These are phyloP conservation scores for Perilla frutescens DNA, from an alignment of 257 asterid species.

Conservation along the genomic window DNA sequence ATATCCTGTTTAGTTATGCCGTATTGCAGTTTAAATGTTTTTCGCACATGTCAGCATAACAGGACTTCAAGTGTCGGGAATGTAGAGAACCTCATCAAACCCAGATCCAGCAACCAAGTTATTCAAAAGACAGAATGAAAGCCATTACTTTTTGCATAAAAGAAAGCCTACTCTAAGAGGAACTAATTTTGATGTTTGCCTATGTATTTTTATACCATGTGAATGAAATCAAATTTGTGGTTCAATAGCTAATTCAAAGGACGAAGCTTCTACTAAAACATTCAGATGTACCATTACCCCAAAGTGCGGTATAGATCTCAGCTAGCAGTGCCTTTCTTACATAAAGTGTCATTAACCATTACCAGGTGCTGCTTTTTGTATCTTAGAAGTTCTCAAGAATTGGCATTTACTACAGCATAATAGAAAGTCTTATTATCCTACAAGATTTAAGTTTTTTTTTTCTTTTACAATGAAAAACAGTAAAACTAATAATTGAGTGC, in stretches of 20 bases:
- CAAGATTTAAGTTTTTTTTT: slow-evolving; percentile 12
- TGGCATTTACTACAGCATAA: slow-evolving; percentile 11
- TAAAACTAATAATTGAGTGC: too few relatives aligned
- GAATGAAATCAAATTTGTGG: slow-evolving; percentile 7
- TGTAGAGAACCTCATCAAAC: not conserved
- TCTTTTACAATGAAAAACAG: not conserved
- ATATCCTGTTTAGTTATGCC: not conserved
- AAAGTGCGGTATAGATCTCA: not conserved
- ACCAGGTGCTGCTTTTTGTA: not conserved
- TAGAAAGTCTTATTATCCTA: not conserved
- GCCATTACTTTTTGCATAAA: not conserved
- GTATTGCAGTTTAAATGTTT: not conserved
- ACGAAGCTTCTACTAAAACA: not conserved
- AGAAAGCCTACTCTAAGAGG: slow-evolving; percentile 1
- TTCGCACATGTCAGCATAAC: not conserved
- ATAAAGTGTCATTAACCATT: not conserved
- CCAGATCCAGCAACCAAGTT: not conserved
- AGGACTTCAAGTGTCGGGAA: not conserved
- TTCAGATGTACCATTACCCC: not conserved
- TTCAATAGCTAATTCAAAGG: not conserved
- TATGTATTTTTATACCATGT: not conserved
- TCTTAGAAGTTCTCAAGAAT: slow-evolving; percentile 7
- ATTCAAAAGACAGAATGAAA: not conserved
- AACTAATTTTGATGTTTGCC: not conserved
- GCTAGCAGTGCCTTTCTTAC: not conserved